phyloP scores from a whole-genome alignment of 1,284 basidiomycete genomes.

The Fomitopsis betulina region DNA sequence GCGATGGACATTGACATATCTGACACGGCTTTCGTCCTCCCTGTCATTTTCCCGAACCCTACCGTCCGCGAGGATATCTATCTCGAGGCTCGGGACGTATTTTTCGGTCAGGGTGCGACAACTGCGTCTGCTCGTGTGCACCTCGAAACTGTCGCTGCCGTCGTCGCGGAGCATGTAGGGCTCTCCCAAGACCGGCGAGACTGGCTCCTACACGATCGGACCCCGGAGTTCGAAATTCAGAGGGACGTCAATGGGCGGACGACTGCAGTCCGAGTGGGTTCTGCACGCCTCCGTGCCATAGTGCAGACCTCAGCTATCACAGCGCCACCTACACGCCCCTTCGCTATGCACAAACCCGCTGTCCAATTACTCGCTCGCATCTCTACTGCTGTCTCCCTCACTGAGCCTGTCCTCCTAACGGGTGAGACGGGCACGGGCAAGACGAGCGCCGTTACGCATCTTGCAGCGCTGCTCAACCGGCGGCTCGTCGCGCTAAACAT shows the following conservation, averaged over 20 bases:
- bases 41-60: constrained; percentile 65
- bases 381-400: constrained; percentile 66
- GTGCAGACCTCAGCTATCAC: constrained; percentile 32
- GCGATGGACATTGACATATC: constrained; percentile 40
- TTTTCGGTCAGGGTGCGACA: constrained; percentile 72
- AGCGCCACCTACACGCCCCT: constrained; percentile 49
- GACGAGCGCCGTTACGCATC: constrained; percentile 88
- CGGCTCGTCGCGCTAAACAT: constrained; percentile 89
- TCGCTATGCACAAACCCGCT: constrained; percentile 89
- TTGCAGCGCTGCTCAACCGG: constrained; percentile 77
- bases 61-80: constrained; percentile 86
- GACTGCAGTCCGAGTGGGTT: constrained; percentile 52
- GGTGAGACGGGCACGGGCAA: constrained; percentile 99
- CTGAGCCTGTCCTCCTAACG: constrained; percentile 88
- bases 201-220: constrained; percentile 54
- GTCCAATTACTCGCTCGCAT: constrained; percentile 80
- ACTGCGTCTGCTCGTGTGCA: constrained; percentile 52
- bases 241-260: constrained; percentile 60
- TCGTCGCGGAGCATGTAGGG: constrained; percentile 62
- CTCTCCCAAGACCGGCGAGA: constrained; percentile 57
- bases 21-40: constrained; percentile 26
- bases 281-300: constrained; percentile 48
- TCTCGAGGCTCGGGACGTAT: constrained; percentile 88
- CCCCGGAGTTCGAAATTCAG: constrained; percentile 66
- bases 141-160: constrained; percentile 40